These are phyloP conservation scores for Trichophyton benhamiae DNA, from an alignment of 2,329 filamentous ascomycete genomes.

Conservation along the genomic window DNA sequence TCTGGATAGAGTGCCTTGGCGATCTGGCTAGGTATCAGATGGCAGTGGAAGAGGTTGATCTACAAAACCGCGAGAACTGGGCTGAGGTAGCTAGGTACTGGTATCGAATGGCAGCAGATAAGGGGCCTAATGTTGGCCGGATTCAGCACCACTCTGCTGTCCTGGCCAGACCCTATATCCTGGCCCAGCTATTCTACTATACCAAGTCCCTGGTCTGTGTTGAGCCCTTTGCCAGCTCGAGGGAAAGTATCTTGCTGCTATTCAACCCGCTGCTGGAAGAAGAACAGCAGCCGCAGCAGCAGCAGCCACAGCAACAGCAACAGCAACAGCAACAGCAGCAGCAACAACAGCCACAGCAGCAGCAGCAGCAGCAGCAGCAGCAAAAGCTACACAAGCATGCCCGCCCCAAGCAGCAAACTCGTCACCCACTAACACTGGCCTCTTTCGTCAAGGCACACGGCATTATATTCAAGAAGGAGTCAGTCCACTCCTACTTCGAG, in stretches of 20 bases:
- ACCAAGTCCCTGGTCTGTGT: slow-evolving; percentile 45
- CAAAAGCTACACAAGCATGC: no score
- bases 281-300: background rate
- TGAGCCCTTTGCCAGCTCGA: slow-evolving; percentile 43
- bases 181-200: slow-evolving; percentile 50
- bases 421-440: background rate
- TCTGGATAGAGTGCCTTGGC: slow-evolving; percentile 87
- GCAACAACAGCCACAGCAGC: background rate
- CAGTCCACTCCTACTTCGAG: slow-evolving; percentile 28
- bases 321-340: background rate
- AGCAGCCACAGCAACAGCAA: background rate
- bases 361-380: background rate
- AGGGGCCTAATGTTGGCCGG: slow-evolving; percentile 59
- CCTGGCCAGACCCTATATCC: slow-evolving; percentile 44
- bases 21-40: slow-evolving; percentile 77
- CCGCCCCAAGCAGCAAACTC: slow-evolving; percentile 17
- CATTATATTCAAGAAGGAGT: slow-evolving; percentile 32
- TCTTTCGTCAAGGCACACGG: slow-evolving; percentile 44
- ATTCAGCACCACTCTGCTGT: slow-evolving; percentile 80
- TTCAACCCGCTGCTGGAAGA: slow-evolving; percentile 38
- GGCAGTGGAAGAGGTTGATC: slow-evolving; percentile 77
- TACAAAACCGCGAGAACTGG: slow-evolving; percentile 67
- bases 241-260: slow-evolving; percentile 44
- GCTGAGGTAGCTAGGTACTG: slow-evolving; percentile 65
- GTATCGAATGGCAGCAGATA: slow-evolving; percentile 74